Base-by-base conservation (phyloP, 208 protist genomes). In the Herpetomonas tarakana region DNA sequence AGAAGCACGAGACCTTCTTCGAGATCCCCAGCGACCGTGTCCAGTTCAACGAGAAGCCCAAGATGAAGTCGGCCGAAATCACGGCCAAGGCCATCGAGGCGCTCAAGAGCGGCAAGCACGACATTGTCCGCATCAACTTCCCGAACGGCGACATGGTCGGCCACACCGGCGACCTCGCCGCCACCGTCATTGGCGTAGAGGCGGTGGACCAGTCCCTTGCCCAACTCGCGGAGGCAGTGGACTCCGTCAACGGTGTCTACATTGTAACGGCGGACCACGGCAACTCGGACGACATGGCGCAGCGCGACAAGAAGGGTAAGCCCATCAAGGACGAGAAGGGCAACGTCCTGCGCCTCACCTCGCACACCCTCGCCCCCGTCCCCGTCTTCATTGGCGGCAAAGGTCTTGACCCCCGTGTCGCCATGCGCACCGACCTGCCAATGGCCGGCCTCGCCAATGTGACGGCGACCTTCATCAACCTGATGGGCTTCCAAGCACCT, bases 61-160 rank as follows among this genome's bases (percentile, higher is more conserved):
- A 85, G 68, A 98, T 98, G 96, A 97, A 97, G 85, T 74, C 88
- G 38, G 77, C 68, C 28, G 96, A 98, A 62, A 96, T 98, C 62
- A 98, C 96, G 16, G 85, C 84, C 29, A 64, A 68, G 21, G 65
- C 92, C 18, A 91, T 97, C 59, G 93, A 89, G 54, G 96, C 96
- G 9, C 69, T 98, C 31, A 83, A 88, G 71, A 92, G 78, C 65
- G 82, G 79, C 56, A 86, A 90, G 65, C 97, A 94, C 83, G 88
- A 97, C 64, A 69, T 96, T 28, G 73, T 98, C 28, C 89, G 96
- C 59, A 85, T 97, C 65, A 98, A 98, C 83, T 97, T 90, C 62
- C 92, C 96, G 50, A 98, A 98, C 74, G 83, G 85, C 44, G 96
- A 98, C 60, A 98, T 98, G 96, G 96, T 98, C 45, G 96, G 96